A percentile compares a stretch with the other conserved stretches of the same genome.
Evolutionary conservation across 352 stramenopile species (phyloP).

Genomic region (Phytophthora rubi): DNA sequence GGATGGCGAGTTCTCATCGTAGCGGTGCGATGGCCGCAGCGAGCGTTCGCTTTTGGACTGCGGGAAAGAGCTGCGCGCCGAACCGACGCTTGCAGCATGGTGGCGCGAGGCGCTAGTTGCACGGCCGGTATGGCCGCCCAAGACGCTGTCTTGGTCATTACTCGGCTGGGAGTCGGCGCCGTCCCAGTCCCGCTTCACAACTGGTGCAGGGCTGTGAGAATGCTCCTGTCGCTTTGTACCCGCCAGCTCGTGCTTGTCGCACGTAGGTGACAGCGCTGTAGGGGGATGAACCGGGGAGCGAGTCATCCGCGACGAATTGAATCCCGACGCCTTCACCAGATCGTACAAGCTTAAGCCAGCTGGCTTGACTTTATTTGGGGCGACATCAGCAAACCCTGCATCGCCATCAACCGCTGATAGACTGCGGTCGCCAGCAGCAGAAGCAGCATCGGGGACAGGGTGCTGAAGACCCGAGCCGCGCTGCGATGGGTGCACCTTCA

Average conservation of each 20-base stretch:
- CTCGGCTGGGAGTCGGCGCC: background rate
- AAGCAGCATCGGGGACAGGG: background rate
- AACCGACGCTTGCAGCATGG: background rate
- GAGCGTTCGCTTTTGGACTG: constrained; percentile 5
- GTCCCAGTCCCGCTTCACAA: constrained; percentile 4
- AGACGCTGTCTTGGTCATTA: background rate
- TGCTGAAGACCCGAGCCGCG: background rate
- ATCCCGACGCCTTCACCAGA: constrained; percentile 42
- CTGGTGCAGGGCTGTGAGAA: background rate
- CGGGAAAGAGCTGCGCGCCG: background rate
- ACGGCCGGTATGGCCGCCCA: background rate
- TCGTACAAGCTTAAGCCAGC: constrained; percentile 51
- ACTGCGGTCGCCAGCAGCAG: background rate
- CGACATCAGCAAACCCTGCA: constrained; percentile 3
- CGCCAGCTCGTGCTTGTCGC: constrained; percentile 1
- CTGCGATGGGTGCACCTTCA: constrained; percentile 19
- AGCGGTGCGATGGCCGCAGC: background rate
- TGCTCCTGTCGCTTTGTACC: constrained; percentile 4
- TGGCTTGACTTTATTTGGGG: constrained; percentile 20
- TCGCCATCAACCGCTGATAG: constrained; percentile 11
- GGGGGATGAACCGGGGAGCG: constrained; percentile 14
- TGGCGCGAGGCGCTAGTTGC: background rate
- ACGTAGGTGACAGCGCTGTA: constrained; percentile 1
- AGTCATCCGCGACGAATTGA: constrained; percentile 15
- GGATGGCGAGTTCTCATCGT: constrained; percentile 31